These are phyloP conservation scores for Calonectria henricotiae DNA, from an alignment of 2,329 filamentous ascomycete genomes.

Conservation along the genomic window DNA sequence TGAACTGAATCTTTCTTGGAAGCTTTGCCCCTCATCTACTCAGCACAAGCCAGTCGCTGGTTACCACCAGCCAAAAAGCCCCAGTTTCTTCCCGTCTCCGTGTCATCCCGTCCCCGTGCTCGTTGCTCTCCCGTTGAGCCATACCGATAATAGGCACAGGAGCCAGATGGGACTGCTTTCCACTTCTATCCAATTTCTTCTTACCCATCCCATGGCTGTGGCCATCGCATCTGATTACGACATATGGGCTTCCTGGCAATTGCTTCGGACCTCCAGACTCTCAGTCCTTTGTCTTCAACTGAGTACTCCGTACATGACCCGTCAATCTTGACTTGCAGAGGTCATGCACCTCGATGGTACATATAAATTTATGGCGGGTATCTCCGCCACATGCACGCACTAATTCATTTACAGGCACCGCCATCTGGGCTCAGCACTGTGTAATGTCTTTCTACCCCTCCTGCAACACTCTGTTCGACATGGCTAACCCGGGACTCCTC, in stretches of 20 bases:
- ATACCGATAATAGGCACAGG: slow-evolving; percentile 4
- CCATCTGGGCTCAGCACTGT: slow-evolving; percentile 1
- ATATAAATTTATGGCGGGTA: background rate
- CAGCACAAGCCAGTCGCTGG: slow-evolving; percentile 39
- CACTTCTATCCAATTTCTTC: background rate
- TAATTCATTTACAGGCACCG: slow-evolving; percentile 14
- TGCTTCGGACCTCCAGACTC: background rate
- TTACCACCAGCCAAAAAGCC: slow-evolving; percentile 30
- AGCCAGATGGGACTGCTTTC: background rate
- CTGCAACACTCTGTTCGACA: background rate
- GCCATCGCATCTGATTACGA: too few species aligned
- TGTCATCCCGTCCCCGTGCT: slow-evolving; percentile 49
- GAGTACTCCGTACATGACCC: background rate
- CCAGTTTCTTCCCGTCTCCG: slow-evolving; percentile 43
- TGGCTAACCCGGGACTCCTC: background rate
- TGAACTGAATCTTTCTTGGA: slow-evolving; percentile 27
- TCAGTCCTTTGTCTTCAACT: background rate
- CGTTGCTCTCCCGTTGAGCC: slow-evolving; percentile 44
- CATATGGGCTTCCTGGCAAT: background rate
- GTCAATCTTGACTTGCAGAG: slow-evolving; percentile 15
- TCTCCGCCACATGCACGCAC: slow-evolving; percentile 18
- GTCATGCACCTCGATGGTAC: slow-evolving; percentile 4
- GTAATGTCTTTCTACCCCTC: background rate
- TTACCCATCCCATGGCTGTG: background rate
- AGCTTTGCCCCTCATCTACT: slow-evolving; percentile 6